A percentile compares a stretch with the other conserved stretches of the same genome.
Conservation (phyloP, 345 rosid species). For the Alliaria petiolata region DNA sequence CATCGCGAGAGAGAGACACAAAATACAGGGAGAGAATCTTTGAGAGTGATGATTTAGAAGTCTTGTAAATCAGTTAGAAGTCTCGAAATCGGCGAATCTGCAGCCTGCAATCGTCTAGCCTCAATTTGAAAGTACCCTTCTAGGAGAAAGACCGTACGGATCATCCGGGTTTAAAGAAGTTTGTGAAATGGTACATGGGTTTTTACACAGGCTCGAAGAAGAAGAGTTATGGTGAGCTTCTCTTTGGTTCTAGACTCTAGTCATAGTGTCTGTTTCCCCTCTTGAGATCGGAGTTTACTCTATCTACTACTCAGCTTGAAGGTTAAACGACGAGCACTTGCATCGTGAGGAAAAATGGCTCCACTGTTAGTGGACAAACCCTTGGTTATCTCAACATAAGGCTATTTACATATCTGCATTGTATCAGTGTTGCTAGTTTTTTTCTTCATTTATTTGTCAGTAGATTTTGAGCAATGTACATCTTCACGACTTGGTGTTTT, state of each 20-base stretch:
- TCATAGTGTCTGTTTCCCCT: background rate
- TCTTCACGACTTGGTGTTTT: slow-evolving; percentile 10
- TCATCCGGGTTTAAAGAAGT: slow-evolving; percentile 67
- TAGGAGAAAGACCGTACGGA: slow-evolving; percentile 62
- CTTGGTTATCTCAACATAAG: slow-evolving; percentile 7
- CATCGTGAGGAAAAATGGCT: background rate
- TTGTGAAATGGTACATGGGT: slow-evolving; percentile 64
- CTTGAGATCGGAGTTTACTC: slow-evolving; percentile 10
- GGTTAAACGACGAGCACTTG: slow-evolving; percentile 9
- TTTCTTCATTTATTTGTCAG: slow-evolving; percentile 27
- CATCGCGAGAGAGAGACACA: no score
- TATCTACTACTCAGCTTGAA: background rate
- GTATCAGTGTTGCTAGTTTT: slow-evolving; percentile 21
- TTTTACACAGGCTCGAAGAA: slow-evolving; percentile 45
- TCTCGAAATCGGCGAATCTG: no score
- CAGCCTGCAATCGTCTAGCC: no score
- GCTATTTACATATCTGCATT: slow-evolving; percentile 27
- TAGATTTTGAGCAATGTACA: slow-evolving; percentile 32
- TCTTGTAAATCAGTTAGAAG: no score
- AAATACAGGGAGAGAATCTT: no score
- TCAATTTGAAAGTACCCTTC: slow-evolving; percentile 62
- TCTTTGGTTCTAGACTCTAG: background rate
- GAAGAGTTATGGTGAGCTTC: slow-evolving; percentile 37
- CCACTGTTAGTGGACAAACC: no score
- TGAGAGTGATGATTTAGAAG: no score